Base-by-base conservation (phyloP, 139 green algal genomes). In the Chlamydomonas eustigma region DNA sequence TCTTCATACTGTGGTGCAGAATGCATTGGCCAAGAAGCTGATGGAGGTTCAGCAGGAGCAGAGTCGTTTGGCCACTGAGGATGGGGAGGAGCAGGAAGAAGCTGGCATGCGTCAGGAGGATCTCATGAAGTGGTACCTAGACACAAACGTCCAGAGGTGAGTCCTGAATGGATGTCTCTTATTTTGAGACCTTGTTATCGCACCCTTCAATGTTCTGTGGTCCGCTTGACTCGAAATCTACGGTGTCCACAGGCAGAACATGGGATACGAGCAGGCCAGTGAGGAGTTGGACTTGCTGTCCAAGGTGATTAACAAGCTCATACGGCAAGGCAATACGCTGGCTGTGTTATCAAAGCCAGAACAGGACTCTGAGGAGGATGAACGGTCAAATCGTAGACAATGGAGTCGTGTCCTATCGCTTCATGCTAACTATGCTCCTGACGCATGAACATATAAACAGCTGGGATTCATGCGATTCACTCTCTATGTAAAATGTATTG, bases 101-200 rank as follows among this genome's bases (percentile, higher is more conserved):
- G n/a, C 50, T 32, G 71, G 39, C 28, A 67, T 76, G 4, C 50
- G 5, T 2, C 71, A 76, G 71, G 39, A 80, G 4, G 87, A 94
- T 5, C 86, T 98, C 35, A 76, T 97, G 39, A 50, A 84, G 52
- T 97, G 92, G 90, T 98, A 97, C 80, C 84, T 96, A 63, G 77
- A 91, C n/a, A 80, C 86, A 25, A 70, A 94, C 75, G 76, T 86
- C 22, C 32, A 88, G 31, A 78, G 81, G 82, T 88, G 50, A n/a
- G n/a, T n/a, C n/a, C n/a, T n/a, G n/a, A n/a, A n/a, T n/a, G n/a
- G n/a, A n/a, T n/a, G n/a, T n/a, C n/a, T n/a, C n/a, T n/a, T n/a
- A n/a, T n/a, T n/a, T n/a, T n/a, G n/a, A n/a, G n/a, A n/a, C n/a
- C n/a, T n/a, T n/a, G n/a, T n/a, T n/a, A n/a, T n/a, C n/a, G n/a